Base-by-base conservation (phyloP, 1,284 basidiomycete genomes). In the Ceratobasidium theobromae region DNA sequence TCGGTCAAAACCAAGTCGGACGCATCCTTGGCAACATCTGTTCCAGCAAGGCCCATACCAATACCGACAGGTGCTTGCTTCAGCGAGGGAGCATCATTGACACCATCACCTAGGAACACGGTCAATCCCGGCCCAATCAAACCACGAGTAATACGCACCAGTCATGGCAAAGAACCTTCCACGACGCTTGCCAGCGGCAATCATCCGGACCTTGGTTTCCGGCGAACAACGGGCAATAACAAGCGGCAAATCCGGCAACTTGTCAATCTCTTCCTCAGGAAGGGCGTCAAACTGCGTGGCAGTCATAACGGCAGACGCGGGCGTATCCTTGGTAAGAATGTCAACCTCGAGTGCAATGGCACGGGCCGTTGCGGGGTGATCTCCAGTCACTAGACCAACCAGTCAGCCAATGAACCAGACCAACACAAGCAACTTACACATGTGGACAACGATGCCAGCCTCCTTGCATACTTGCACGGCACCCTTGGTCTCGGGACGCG, bases 41-140 rank as follows among this genome's bases (percentile, higher is more conserved):
- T 83, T n/a, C 87, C 87, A 4, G 81, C 83, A 64, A 77, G 74
- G 38, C 87, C 87, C 87, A 90, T 89, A 9, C 84, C 86, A 69
- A 89, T 84, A 60, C 85, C 85, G 27, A 86, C 82, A 55, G 84
- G 83, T 23, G 85, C 83, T 33, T 80, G 78, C 72, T 82, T 82
- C 67, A 84, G 75, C 71, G 82, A 77, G 9, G 82, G 82, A 4
- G 79, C 79, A 71, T 84, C 83, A 72, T 88, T 88, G 68, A 89
- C 79, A 72, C 82, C 82, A 69, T 80, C 75, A 65, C 45, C 45
- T 48, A n/a, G 4, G 25, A 38, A 33, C 75, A 76, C 14, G 68
- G 49, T 71, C 67, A 27, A 4, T 45, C n/a, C 30, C 3, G 23
- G 11, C 8, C n/a, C n/a, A n/a, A 38, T 38, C 4, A 18, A 18